A percentile compares a stretch with the other conserved stretches of the same genome.
These are phyloP conservation scores for Hypomyces rosellus DNA, from an alignment of 2,329 filamentous ascomycete genomes.

Conservation along the genomic window DNA sequence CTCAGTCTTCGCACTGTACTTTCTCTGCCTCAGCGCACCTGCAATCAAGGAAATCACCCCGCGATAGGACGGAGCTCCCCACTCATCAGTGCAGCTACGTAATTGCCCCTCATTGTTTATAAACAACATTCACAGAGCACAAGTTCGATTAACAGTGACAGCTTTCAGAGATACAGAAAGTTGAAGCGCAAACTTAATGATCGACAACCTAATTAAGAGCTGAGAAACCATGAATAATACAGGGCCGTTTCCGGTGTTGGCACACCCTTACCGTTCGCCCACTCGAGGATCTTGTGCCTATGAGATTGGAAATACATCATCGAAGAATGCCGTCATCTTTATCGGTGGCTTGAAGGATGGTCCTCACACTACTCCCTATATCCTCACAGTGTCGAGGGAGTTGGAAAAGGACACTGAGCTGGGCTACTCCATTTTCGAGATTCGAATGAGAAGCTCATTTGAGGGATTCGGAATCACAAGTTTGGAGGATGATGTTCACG, in stretches of 20 bases:
- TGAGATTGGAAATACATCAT: conserved; percentile 35
- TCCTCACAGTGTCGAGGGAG: conserved; percentile 38
- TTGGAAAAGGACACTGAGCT: conserved; percentile 33
- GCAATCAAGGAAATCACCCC: too few species aligned
- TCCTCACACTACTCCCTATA: conserved; percentile 57
- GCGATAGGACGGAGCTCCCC: too few species aligned
- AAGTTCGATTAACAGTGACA: too few species aligned
- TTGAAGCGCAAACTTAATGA: too few species aligned
- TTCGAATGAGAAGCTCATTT: conserved; percentile 50
- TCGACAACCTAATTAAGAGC: too few species aligned
- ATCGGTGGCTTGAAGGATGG: conserved; percentile 66
- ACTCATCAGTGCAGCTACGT: too few species aligned
- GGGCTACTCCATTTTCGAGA: conserved; percentile 50
- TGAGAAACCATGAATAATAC: conserved; percentile 20
- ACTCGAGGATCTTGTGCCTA: conserved; percentile 39
- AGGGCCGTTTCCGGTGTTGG: conserved; percentile 36
- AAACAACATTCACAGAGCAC: too few species aligned
- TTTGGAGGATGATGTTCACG: conserved; percentile 46
- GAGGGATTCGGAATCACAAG: conserved; percentile 44
- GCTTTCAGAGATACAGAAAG: too few species aligned
- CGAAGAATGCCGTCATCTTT: conserved; percentile 58
- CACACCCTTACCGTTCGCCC: conserved; percentile 40
- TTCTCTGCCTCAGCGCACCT: too few species aligned
- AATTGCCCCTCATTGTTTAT: too few species aligned
- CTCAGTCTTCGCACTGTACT: too few species aligned